A percentile compares a stretch with the other conserved stretches of the same genome.
Evolutionary conservation across 164 flowering plant species (phyloP).

Genomic region (Dillenia turbinata): DNA sequence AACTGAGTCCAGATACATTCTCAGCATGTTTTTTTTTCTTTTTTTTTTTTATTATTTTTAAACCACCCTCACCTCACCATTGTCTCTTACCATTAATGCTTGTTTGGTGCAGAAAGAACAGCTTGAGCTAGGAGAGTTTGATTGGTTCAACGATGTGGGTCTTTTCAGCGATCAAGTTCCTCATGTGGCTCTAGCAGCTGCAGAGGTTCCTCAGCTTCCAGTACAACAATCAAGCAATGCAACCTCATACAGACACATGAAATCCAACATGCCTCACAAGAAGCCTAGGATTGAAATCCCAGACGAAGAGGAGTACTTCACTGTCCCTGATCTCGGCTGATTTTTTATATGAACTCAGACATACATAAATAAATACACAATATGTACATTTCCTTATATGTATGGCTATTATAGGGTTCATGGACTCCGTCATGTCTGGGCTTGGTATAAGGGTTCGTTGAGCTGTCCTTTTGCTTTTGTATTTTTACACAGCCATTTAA

Average conservation of each 20-base stretch:
- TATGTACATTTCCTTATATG: neutral
- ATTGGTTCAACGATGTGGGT: conserved; percentile 68
- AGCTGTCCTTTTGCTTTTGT: too few species aligned
- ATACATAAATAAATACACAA: neutral
- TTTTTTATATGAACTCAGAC: too few species aligned
- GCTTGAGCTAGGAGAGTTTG: conserved; percentile 66
- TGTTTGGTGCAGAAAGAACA: conserved; percentile 47
- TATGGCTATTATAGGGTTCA: too few species aligned
- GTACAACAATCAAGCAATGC: conserved; percentile 26
- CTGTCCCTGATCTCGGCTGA: conserved; percentile 92
- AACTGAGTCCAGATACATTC: neutral
- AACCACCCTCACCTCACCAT: neutral
- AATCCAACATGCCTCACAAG: conserved; percentile 47
- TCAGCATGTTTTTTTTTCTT: neutral
- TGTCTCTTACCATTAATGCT: neutral
- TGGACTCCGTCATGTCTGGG: too few species aligned
- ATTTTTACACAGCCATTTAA: too few species aligned
- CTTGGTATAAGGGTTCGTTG: too few species aligned
- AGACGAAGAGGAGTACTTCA: conserved; percentile 74
- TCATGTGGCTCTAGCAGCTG: conserved; percentile 57
- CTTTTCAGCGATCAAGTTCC: conserved; percentile 55
- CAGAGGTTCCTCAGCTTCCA: conserved; percentile 85
- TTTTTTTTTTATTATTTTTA: neutral
- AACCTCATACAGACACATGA: conserved; percentile 38
- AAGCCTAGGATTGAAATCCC: conserved; percentile 63